Percentiles rank a stretch among this genome's conserved stretches.
Conservation (phyloP, 306 rosid species). For the Albizia julibrissin region DNA sequence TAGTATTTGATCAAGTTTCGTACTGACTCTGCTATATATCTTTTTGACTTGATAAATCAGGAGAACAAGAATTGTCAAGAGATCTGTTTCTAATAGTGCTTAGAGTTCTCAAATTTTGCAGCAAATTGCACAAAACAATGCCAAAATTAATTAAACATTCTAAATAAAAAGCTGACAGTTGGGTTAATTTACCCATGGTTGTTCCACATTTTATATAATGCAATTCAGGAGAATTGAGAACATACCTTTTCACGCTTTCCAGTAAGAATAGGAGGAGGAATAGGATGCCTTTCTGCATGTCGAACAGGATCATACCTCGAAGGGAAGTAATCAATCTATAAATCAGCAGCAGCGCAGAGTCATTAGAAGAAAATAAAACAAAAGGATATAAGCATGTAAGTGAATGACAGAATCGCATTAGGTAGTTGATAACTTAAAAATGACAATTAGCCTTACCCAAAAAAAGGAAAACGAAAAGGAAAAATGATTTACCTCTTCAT, state of each 20-base stretch:
- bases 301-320: conserved; percentile 3
- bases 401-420: not conserved
- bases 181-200: conserved; percentile 18
- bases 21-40: not conserved
- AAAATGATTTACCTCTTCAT: conserved; percentile 10
- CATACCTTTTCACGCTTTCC: not conserved
- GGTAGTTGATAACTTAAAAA: not conserved
- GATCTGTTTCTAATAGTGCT: conserved; percentile 6
- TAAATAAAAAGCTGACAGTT: not conserved
- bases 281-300: not conserved
- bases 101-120: not conserved
- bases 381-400: not conserved
- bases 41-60: not conserved
- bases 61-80: not conserved
- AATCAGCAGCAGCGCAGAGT: not conserved
- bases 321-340: not conserved
- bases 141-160: not conserved
- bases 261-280: not conserved
- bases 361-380: not conserved
- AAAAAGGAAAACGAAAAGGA: not conserved
- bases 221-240: not conserved
- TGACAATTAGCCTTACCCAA: not conserved
- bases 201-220: not conserved
- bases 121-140: not conserved
- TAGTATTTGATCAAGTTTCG: not conserved